Conservation (phyloP, 148 eudicot genomes). For the Chenopodium album region DNA sequence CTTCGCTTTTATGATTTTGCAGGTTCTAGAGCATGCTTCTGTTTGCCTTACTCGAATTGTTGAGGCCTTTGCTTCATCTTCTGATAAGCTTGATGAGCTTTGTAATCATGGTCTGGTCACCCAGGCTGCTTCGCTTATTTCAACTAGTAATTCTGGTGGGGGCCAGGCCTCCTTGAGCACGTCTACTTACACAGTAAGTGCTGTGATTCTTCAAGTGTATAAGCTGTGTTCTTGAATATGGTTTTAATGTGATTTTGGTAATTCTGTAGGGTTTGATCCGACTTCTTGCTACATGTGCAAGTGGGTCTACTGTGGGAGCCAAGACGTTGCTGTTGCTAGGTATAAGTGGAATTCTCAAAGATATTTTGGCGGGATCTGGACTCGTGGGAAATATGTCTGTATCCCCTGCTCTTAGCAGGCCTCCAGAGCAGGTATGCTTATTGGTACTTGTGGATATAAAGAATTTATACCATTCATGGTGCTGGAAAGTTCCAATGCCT, state of each 20-base stretch:
- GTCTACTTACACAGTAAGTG: constrained; percentile 81
- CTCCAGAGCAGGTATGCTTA: constrained; percentile 86
- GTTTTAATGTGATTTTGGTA: constrained; percentile 17
- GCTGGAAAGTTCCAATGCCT: neutral
- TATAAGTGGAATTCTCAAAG: constrained; percentile 84
- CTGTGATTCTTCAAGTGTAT: neutral
- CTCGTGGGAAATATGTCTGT: constrained; percentile 77
- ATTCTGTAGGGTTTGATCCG: constrained; percentile 81
- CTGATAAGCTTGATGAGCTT: constrained; percentile 83
- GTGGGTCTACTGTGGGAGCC: constrained; percentile 90
- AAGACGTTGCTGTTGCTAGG: constrained; percentile 87
- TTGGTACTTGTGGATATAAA: neutral
- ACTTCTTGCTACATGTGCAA: constrained; percentile 92
- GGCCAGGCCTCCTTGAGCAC: constrained; percentile 94
- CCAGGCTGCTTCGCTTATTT: constrained; percentile 85
- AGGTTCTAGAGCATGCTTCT: constrained; percentile 97
- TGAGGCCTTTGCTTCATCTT: constrained; percentile 78
- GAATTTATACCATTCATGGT: neutral
- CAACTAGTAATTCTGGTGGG: constrained; percentile 83
- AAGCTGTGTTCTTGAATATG: neutral
- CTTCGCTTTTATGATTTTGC: constrained; percentile 5
- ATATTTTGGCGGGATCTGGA: constrained; percentile 84
- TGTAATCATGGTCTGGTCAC: constrained; percentile 91
- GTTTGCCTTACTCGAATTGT: constrained; percentile 93
- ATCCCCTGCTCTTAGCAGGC: constrained; percentile 88